A percentile compares a stretch with the other conserved stretches of the same genome.
Conservation (phyloP, 805 yeast genomes). For the Candida koratica region DNA sequence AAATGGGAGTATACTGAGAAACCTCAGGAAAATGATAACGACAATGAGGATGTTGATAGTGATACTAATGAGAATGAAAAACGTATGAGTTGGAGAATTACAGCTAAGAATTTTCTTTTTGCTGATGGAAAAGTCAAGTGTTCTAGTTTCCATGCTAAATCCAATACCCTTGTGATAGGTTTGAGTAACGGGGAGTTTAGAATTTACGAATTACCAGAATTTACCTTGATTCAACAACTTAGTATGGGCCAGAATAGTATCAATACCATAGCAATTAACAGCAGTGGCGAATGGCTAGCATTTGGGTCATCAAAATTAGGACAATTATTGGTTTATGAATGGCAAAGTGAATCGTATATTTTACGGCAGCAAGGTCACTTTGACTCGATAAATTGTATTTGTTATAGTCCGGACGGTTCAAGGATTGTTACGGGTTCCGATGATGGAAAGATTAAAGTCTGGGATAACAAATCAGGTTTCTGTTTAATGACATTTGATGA, state of each 20-base stretch:
- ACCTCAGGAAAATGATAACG: slow-evolving; percentile 43
- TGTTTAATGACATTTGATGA: slow-evolving; percentile 89
- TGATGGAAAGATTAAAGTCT: slow-evolving; percentile 93
- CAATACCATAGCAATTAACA: slow-evolving; percentile 74
- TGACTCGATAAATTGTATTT: slow-evolving; percentile 78
- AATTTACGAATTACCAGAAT: slow-evolving; percentile 79
- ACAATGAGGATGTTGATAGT: slow-evolving; percentile 35
- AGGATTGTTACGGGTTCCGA: slow-evolving; percentile 90
- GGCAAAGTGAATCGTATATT: slow-evolving; percentile 97
- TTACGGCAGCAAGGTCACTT: slow-evolving; percentile 96
- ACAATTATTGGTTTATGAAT: slow-evolving; percentile 94
- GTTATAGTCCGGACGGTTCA: slow-evolving; percentile 94
- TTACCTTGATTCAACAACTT: slow-evolving; percentile 76
- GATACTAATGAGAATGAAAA: slow-evolving; percentile 23
- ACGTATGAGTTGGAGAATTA: slow-evolving; percentile 72
- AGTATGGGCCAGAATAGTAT: slow-evolving; percentile 90
- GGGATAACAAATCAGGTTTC: slow-evolving; percentile 93
- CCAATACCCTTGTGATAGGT: slow-evolving; percentile 80
- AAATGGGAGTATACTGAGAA: slow-evolving; percentile 80
- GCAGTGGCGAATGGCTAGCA: slow-evolving; percentile 94
- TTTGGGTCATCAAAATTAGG: slow-evolving; percentile 89
- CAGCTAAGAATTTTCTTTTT: slow-evolving; percentile 69
- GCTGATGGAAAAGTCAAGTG: slow-evolving; percentile 72
- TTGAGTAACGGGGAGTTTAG: slow-evolving; percentile 88
- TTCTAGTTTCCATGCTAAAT: slow-evolving; percentile 72